Evolutionary conservation across 306 rosid species (phyloP).

Genomic region (Herpetospermum pedunculosum): DNA sequence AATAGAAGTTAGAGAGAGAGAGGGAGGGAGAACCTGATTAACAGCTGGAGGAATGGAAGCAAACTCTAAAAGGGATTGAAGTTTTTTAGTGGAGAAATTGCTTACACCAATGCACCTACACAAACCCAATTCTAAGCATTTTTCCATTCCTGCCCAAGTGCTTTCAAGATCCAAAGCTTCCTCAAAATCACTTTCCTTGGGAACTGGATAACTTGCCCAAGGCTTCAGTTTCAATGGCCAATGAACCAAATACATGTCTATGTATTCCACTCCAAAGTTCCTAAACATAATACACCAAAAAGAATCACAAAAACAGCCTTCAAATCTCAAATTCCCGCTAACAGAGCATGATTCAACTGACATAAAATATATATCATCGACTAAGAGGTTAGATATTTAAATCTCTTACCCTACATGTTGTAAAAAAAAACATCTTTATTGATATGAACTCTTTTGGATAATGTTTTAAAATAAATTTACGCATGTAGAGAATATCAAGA

Average conservation of each 20-base stretch:
- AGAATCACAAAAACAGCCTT: background rate
- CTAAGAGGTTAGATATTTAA: no score
- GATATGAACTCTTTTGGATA: background rate
- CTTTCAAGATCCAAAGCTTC: slow-evolving; percentile 38
- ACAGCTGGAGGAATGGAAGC: slow-evolving; percentile 63
- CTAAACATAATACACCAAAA: slow-evolving; percentile 13
- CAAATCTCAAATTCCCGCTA: background rate
- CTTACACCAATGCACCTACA: slow-evolving; percentile 82
- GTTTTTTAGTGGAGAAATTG: slow-evolving; percentile 72
- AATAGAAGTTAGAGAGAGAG: background rate
- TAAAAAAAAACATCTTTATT: background rate
- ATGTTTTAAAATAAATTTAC: background rate
- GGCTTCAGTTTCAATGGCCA: slow-evolving; percentile 90
- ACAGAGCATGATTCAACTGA: no score
- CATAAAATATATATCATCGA: no score
- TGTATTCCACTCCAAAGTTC: slow-evolving; percentile 57
- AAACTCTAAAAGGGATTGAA: slow-evolving; percentile 39
- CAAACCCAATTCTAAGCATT: slow-evolving; percentile 63
- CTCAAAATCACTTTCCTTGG: slow-evolving; percentile 71
- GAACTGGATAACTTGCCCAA: slow-evolving; percentile 59
- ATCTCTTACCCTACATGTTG: no score
- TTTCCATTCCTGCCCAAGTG: slow-evolving; percentile 84
- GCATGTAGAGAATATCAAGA: background rate
- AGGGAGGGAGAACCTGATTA: slow-evolving; percentile 44
- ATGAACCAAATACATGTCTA: slow-evolving; percentile 90